These are phyloP conservation scores for Trichoderma brevicompactum DNA, from an alignment of 2,329 filamentous ascomycete genomes.

Conservation along the genomic window DNA sequence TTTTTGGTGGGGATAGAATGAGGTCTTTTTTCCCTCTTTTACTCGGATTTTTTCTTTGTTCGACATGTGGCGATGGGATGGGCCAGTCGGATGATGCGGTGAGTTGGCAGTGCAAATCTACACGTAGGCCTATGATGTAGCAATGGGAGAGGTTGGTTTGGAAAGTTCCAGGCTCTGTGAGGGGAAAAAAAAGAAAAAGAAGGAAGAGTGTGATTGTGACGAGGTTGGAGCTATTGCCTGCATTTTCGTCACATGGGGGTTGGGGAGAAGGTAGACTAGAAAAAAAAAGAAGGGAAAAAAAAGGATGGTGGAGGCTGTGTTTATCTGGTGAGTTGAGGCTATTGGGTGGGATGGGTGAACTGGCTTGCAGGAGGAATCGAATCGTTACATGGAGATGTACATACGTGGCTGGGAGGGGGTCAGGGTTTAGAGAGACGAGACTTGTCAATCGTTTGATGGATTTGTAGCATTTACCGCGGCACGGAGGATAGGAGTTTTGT, in stretches of 20 bases:
- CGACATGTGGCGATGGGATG: conserved; percentile 10
- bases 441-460: too few species aligned
- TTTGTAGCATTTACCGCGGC: too few species aligned
- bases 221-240: not conserved
- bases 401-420: not conserved
- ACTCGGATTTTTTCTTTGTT: not conserved
- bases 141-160: not conserved
- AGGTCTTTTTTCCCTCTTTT: not conserved
- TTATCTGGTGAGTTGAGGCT: not conserved
- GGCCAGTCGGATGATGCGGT: conserved; percentile 6
- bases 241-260: not conserved
- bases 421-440: too few species aligned
- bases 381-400: too few species aligned
- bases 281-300: not conserved
- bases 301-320: not conserved
- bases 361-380: conserved; percentile 17
- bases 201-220: conserved; percentile 2
- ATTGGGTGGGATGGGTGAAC: not conserved
- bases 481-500: too few species aligned
- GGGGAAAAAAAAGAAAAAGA: not conserved
- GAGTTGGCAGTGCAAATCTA: too few species aligned
- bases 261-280: not conserved
- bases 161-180: not conserved
- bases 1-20: not conserved
- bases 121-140: too few species aligned